These are phyloP conservation scores for Trichoderma koningii DNA, from an alignment of 2,329 filamentous ascomycete species.

Conservation along the genomic window DNA sequence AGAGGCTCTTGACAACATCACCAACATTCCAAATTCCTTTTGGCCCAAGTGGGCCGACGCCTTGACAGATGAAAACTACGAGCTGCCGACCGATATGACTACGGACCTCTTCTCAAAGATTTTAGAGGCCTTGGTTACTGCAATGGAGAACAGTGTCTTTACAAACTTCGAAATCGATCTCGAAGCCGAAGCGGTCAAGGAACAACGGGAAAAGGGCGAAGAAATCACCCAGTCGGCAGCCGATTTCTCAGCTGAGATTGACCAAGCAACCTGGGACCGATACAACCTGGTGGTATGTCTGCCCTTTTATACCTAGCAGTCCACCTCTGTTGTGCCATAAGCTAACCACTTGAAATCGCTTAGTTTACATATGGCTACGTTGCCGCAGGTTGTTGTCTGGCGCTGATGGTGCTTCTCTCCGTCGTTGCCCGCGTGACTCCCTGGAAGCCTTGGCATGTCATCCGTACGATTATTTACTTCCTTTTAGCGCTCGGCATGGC, in stretches of 20 bases:
- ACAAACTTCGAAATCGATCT: constrained; percentile 40
- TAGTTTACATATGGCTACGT: constrained; percentile 43
- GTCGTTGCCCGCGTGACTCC: constrained; percentile 37
- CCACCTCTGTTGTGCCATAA: no score
- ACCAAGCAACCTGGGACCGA: constrained; percentile 32
- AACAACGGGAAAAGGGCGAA: constrained; percentile 19
- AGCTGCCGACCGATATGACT: neutral
- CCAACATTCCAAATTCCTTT: constrained; percentile 34
- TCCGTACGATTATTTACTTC: constrained; percentile 37
- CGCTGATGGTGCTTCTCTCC: constrained; percentile 39
- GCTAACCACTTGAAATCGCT: neutral
- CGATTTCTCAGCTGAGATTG: constrained; percentile 33
- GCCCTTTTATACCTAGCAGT: no score
- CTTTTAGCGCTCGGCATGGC: constrained; percentile 38
- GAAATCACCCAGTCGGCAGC: neutral
- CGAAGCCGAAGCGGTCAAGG: constrained; percentile 1
- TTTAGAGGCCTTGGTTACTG: constrained; percentile 10
- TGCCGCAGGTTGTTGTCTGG: constrained; percentile 37
- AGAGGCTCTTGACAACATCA: constrained; percentile 36
- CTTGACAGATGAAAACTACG: neutral
- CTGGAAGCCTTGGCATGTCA: constrained; percentile 39
- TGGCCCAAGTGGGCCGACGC: constrained; percentile 33
- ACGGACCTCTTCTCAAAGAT: constrained; percentile 8
- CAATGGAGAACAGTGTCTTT: constrained; percentile 38
- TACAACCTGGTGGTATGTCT: constrained; percentile 39